These are phyloP conservation scores for Catunica adiposa DNA, from an alignment of 2,329 filamentous ascomycete species.

Conservation along the genomic window DNA sequence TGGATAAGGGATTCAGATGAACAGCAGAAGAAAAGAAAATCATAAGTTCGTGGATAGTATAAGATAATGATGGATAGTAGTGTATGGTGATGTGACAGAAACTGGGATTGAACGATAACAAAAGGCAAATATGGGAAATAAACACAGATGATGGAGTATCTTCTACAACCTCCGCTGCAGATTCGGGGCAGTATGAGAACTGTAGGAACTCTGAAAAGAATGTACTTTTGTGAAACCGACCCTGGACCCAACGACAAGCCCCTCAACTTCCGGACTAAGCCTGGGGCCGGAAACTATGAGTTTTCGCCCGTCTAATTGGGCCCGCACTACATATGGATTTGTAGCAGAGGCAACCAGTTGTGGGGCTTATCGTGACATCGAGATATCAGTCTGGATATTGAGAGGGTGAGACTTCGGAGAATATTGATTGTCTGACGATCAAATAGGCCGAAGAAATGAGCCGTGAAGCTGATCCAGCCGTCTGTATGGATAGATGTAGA, in stretches of 20 bases:
- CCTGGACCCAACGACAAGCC: not conserved
- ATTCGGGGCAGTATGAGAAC: not conserved
- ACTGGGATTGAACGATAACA: not conserved
- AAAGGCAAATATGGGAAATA: not conserved
- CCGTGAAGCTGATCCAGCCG: conserved; percentile 9
- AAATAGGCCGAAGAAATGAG: conserved; percentile 1
- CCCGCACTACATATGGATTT: too few species aligned
- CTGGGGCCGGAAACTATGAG: not conserved
- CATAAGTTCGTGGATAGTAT: not conserved
- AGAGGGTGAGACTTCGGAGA: too few species aligned
- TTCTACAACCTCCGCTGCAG: not conserved
- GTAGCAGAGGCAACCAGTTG: too few species aligned
- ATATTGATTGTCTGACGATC: too few species aligned
- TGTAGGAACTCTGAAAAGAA: not conserved
- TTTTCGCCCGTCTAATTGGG: too few species aligned
- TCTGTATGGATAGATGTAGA: conserved; percentile 1
- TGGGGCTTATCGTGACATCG: too few species aligned
- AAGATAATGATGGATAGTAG: not conserved
- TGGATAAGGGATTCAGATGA: too few species aligned
- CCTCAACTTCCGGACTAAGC: not conserved
- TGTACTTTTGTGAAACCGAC: not conserved
- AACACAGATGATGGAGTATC: not conserved
- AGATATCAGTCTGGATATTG: too few species aligned
- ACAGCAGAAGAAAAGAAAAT: too few species aligned
- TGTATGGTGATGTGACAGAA: not conserved